Base-by-base conservation (phyloP, 2,329 filamentous ascomycete genomes). In the Colletotrichum sp. region DNA sequence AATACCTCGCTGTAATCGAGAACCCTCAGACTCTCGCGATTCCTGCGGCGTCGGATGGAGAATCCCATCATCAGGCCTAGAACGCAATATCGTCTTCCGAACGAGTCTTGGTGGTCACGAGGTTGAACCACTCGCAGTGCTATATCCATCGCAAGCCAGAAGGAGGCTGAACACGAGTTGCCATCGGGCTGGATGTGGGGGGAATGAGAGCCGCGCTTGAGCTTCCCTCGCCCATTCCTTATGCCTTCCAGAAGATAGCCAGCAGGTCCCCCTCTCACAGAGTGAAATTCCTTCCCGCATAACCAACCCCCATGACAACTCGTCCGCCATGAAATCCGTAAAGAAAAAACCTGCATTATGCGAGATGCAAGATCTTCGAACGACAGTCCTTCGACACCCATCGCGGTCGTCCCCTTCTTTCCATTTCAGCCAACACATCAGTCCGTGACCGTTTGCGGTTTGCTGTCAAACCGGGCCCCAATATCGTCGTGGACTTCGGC, bases 401-500 rank as follows among this genome's bases (percentile, higher is more conserved):
- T 60, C 60, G 18, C 21, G n/a, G 32, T 15, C 6, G 21, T 32
- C 34, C 34, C 43, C 43, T 52, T 52, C 43, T 52, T 21, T 21
- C n/a, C 6, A 52, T 52, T 36, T 55, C 26, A 26, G 28, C 28
- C 67, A 32, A 48, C 48, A 56, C 48, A 65, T 36, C 61, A 26
- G 67, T 65, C 34, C 26, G 56, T 60, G 36, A 30, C 55, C 38
- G 69, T 75, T 75, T 72, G 72, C 69, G 43, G 62, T 32, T 55
- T 61, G 72, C 61, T 48, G 18, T 71, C 61, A 61, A 21, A 38
- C 28, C 18, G 60, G 56, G 38, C 48, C n/a, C 43, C n/a, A 13
- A 21, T 52, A 18, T 34, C 67, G 48, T 68, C 28, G 24, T 48
- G 67, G 16, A 36, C 58, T 38, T 38, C 30, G 61, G 24, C 70